These are phyloP conservation scores for Rhododendron simsii DNA, from an alignment of 148 eudicot species.

Conservation along the genomic window DNA sequence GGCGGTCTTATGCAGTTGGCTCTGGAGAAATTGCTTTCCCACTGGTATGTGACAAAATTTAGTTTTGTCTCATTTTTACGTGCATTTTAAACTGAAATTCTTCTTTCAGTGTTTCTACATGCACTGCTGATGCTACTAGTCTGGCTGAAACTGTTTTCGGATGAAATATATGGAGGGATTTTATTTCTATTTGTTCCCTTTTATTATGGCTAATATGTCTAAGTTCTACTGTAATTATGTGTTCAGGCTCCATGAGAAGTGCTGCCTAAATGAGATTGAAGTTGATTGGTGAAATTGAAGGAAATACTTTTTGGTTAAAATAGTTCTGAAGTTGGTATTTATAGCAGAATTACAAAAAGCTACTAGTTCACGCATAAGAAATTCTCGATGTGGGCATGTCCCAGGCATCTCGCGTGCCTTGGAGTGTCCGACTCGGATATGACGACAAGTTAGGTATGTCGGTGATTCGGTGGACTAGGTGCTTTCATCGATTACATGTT, in stretches of 20 bases:
- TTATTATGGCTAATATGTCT: background rate
- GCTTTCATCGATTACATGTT: background rate
- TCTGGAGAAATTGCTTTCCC: conserved; percentile 96
- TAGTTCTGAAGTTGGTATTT: background rate
- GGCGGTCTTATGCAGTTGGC: conserved; percentile 83
- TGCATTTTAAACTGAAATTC: background rate
- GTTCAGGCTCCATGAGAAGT: background rate
- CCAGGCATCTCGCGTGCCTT: too few relatives aligned
- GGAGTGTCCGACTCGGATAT: background rate
- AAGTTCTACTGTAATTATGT: background rate
- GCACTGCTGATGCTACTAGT: background rate
- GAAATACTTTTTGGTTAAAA: background rate
- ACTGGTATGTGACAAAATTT: conserved; percentile 48
- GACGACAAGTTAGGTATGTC: background rate
- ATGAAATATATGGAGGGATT: background rate
- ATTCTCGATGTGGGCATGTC: background rate
- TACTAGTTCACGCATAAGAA: background rate
- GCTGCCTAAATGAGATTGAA: background rate
- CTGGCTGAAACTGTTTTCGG: background rate
- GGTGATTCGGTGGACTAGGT: background rate
- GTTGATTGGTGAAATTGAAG: background rate
- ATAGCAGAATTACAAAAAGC: background rate
- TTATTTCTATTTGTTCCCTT: background rate
- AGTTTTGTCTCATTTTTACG: background rate
- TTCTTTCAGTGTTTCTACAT: background rate